These are phyloP conservation scores for Eucommia ulmoides DNA, from an alignment of 257 asterid genomes.

Conservation along the genomic window DNA sequence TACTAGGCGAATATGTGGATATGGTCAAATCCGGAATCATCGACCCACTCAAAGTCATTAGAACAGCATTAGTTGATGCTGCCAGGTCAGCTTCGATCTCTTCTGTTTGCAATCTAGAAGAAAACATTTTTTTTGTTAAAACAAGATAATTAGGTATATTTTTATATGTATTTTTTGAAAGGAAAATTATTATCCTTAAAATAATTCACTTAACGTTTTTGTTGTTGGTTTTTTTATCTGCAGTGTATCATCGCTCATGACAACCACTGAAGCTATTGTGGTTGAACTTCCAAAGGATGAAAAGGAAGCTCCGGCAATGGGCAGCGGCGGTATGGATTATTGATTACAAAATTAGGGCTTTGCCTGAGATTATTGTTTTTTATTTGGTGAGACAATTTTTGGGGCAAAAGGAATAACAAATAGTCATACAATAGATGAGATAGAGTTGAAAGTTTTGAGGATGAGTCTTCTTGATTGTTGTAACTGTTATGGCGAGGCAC, in stretches of 20 bases:
- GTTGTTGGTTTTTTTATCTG: no score
- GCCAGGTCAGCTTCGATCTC: constrained; percentile 46
- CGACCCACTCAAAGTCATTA: constrained; percentile 76
- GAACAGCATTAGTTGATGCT: constrained; percentile 92
- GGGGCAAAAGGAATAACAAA: background rate
- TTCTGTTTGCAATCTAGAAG: background rate
- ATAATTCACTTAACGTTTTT: no score
- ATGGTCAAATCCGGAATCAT: constrained; percentile 87
- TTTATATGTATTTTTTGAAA: no score
- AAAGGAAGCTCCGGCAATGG: constrained; percentile 52
- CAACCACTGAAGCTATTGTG: constrained; percentile 83
- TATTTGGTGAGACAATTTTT: constrained; percentile 10
- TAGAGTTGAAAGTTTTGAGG: no score
- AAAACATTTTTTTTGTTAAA: background rate
- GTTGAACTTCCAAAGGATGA: constrained; percentile 76
- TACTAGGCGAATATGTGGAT: constrained; percentile 77
- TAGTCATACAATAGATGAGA: no score
- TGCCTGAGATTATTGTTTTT: no score
- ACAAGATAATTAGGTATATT: no score
- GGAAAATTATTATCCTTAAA: no score
- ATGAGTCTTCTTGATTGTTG: no score
- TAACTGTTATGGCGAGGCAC: no score
- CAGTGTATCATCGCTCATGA: constrained; percentile 84
- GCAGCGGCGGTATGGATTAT: constrained; percentile 70
- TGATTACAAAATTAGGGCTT: constrained; percentile 13